A percentile compares a stretch with the other conserved stretches of the same genome.
phyloP scores from a whole-genome alignment of 2,329 filamentous ascomycete species.

The Colletotrichum filicis region DNA sequence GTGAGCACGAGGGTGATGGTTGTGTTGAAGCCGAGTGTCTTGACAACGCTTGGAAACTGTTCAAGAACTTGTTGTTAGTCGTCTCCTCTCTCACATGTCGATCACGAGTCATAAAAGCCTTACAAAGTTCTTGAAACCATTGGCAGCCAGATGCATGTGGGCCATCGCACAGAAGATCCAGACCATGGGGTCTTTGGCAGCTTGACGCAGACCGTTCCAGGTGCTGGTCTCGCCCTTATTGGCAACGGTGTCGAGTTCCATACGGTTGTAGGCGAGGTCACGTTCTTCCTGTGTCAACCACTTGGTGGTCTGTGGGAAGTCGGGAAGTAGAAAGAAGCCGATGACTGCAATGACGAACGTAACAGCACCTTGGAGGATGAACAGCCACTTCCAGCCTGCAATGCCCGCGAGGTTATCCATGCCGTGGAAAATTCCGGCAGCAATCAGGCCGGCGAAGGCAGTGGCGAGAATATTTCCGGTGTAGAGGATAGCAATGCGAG shows the following conservation, averaged over 20 bases:
- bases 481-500: slow-evolving; percentile 68
- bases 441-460: slow-evolving; percentile 74
- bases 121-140: slow-evolving; percentile 55
- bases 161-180: slow-evolving; percentile 61
- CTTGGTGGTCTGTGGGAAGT: slow-evolving; percentile 38
- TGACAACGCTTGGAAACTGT: slow-evolving; percentile 53
- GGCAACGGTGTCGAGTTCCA: slow-evolving; percentile 40
- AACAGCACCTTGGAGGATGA: slow-evolving; percentile 52
- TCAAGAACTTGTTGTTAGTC: not conserved
- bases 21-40: slow-evolving; percentile 56
- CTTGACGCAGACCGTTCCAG: slow-evolving; percentile 44
- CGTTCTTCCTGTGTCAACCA: slow-evolving; percentile 39
- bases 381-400: slow-evolving; percentile 55
- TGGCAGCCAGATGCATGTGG: slow-evolving; percentile 60
- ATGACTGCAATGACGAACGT: slow-evolving; percentile 42
- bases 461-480: slow-evolving; percentile 74
- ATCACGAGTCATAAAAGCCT: not conserved
- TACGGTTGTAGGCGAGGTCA: slow-evolving; percentile 37
- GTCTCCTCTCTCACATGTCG: not conserved
- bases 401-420: slow-evolving; percentile 55
- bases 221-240: slow-evolving; percentile 39
- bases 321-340: slow-evolving; percentile 37
- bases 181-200: slow-evolving; percentile 52
- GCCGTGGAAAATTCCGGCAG: slow-evolving; percentile 69
- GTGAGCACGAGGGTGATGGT: slow-evolving; percentile 62